phyloP scores from a whole-genome alignment of 225 moss, liverwort and hornwort genomes.

The Physcomitrium patens region DNA sequence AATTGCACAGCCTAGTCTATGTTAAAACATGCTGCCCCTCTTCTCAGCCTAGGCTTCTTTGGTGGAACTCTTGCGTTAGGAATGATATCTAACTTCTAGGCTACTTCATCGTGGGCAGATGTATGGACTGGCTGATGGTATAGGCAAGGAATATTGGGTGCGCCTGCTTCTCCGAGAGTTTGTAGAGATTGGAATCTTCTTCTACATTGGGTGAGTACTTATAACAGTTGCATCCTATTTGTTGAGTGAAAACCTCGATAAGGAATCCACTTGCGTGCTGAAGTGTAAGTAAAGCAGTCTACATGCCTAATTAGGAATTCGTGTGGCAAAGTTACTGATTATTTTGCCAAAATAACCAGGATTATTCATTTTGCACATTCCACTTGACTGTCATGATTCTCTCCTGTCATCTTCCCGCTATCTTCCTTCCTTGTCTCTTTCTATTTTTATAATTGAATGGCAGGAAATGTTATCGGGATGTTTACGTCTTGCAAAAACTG shows the following conservation, averaged over 20 bases:
- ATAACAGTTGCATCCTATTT: background rate
- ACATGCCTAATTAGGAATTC: background rate
- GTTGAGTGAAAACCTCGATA: background rate
- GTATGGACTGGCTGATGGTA: slow-evolving; percentile 59
- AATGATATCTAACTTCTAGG: slow-evolving; percentile 3
- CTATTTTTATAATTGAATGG: background rate
- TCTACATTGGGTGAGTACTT: slow-evolving; percentile 60
- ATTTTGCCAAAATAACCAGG: background rate
- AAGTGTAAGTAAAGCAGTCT: background rate
- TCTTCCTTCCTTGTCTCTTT: background rate
- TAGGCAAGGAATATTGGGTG: slow-evolving; percentile 69
- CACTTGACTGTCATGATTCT: background rate
- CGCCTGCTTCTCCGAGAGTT: slow-evolving; percentile 64
- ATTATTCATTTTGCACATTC: slow-evolving; percentile 3
- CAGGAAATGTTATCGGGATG: background rate
- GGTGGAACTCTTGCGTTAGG: background rate
- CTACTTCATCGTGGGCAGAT: slow-evolving; percentile 42
- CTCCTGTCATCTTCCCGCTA: background rate
- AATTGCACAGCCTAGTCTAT: no score
- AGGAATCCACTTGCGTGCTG: background rate
- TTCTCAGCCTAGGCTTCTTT: background rate
- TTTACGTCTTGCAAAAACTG: slow-evolving; percentile 2
- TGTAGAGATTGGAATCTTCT: slow-evolving; percentile 61
- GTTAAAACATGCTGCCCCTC: no score
- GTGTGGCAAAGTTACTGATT: background rate